Evolutionary conservation across 2,329 filamentous ascomycete genomes (phyloP).

Genomic region (Hirsutella minnesotensis): DNA sequence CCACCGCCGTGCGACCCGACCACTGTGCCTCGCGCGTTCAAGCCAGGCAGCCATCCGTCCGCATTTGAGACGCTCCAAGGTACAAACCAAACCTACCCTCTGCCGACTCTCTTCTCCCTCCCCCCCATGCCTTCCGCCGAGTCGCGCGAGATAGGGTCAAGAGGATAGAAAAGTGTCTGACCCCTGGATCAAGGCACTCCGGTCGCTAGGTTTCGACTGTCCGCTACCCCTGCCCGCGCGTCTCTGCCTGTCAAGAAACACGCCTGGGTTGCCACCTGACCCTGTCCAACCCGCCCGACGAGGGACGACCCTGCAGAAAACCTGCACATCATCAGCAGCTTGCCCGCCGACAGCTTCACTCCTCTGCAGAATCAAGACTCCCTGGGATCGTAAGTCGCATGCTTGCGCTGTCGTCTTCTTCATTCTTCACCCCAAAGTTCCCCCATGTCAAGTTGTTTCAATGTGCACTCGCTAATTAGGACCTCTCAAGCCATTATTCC

Average conservation of each 20-base stretch:
- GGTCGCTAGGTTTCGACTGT: background rate
- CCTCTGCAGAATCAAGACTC: background rate
- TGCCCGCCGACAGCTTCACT: background rate
- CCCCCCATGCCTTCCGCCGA: background rate
- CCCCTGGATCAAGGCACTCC: background rate
- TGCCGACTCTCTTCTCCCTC: background rate
- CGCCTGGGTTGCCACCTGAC: slow-evolving; percentile 2
- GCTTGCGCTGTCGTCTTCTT: too few relatives aligned
- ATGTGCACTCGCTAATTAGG: too few relatives aligned
- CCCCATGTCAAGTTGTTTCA: too few relatives aligned
- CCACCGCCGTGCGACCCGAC: background rate
- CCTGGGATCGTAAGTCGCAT: background rate
- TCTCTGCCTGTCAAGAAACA: background rate
- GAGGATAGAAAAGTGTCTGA: slow-evolving; percentile 1
- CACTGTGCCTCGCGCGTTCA: background rate
- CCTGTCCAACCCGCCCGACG: slow-evolving; percentile 3
- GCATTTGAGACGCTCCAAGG: background rate
- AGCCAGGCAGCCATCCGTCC: background rate
- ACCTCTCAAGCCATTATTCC: too few relatives aligned
- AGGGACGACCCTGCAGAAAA: slow-evolving; percentile 5
- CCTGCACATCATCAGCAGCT: slow-evolving; percentile 1
- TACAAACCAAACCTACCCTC: background rate
- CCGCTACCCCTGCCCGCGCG: slow-evolving; percentile 1
- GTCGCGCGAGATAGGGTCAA: too few relatives aligned
- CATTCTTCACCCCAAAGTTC: too few relatives aligned